Evolutionary conservation across 2,329 filamentous ascomycete species (phyloP).

Genomic region (Corynespora cassiicola): DNA sequence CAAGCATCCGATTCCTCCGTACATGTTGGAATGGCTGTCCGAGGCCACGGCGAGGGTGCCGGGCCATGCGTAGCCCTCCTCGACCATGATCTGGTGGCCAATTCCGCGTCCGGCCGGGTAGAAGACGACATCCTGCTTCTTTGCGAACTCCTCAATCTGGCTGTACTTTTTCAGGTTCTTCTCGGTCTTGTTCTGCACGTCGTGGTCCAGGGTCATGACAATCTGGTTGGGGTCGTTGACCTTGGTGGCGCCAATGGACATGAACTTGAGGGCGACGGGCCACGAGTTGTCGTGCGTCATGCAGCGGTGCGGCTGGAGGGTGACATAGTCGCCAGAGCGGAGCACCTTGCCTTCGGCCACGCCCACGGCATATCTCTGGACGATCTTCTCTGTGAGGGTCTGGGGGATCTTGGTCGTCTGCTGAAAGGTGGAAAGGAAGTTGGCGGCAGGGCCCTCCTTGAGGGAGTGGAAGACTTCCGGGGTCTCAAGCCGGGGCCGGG

Average conservation of each 20-base stretch:
- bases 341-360: slow-evolving; percentile 78
- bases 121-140: slow-evolving; percentile 76
- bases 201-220: slow-evolving; percentile 86
- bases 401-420: slow-evolving; percentile 63
- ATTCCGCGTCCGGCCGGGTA: slow-evolving; percentile 81
- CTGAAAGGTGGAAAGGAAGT: slow-evolving; percentile 75
- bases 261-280: slow-evolving; percentile 80
- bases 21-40: slow-evolving; percentile 81
- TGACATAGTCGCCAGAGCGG: slow-evolving; percentile 82
- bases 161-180: slow-evolving; percentile 83
- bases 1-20: slow-evolving; percentile 78
- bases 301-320: slow-evolving; percentile 71
- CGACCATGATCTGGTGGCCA: slow-evolving; percentile 91
- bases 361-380: slow-evolving; percentile 81
- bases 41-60: slow-evolving; percentile 82
- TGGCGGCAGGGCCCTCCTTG: slow-evolving; percentile 64
- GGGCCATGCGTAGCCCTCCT: slow-evolving; percentile 85
- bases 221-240: slow-evolving; percentile 76
- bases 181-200: slow-evolving; percentile 83
- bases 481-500: slow-evolving; percentile 24
- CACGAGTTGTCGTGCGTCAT: slow-evolving; percentile 90
- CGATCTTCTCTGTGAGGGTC: slow-evolving; percentile 91
- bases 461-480: slow-evolving; percentile 65
- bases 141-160: slow-evolving; percentile 82
- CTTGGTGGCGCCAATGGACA: slow-evolving; percentile 79